Conservation (phyloP, 2,329 filamentous ascomycete genomes). For the Pseudopithomyces maydicus region DNA sequence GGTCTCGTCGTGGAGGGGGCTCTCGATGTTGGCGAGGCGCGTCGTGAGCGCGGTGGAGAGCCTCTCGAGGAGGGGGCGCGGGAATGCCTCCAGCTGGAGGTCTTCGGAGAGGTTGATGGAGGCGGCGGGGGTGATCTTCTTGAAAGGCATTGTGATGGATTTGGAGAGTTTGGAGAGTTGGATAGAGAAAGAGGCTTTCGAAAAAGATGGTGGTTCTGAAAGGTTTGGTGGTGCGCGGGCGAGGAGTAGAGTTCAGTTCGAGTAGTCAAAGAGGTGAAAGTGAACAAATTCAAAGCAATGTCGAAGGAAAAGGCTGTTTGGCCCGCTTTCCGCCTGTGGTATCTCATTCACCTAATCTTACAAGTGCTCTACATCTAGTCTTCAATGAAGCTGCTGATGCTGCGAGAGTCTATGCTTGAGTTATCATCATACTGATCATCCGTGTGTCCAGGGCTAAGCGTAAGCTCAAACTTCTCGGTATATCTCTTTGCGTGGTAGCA, state of each 20-base stretch:
- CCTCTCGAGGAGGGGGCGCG: background rate
- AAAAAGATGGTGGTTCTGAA: background rate
- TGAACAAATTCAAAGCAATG: background rate
- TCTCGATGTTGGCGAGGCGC: background rate
- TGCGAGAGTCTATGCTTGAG: conserved; percentile 3
- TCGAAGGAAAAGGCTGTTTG: background rate
- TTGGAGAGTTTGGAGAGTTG: background rate
- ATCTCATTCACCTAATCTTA: background rate
- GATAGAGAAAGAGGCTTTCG: no score
- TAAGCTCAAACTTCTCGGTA: conserved; percentile 8
- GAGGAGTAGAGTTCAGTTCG: background rate
- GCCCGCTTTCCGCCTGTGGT: background rate
- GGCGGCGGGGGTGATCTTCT: background rate
- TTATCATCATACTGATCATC: conserved; percentile 8
- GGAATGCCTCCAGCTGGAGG: background rate
- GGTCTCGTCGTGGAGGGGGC: background rate
- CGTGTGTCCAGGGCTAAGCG: background rate
- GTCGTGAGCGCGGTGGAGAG: background rate
- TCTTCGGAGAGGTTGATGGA: background rate
- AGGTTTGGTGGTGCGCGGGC: no score
- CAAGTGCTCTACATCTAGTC: background rate
- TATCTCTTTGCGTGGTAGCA: conserved; percentile 3
- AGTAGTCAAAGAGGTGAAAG: background rate
- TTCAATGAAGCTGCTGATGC: background rate
- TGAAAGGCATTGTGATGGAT: background rate